Evolutionary conservation across 768 basidiomycete genomes (phyloP).

Genomic region (Udeniomyces megalosporus): DNA sequence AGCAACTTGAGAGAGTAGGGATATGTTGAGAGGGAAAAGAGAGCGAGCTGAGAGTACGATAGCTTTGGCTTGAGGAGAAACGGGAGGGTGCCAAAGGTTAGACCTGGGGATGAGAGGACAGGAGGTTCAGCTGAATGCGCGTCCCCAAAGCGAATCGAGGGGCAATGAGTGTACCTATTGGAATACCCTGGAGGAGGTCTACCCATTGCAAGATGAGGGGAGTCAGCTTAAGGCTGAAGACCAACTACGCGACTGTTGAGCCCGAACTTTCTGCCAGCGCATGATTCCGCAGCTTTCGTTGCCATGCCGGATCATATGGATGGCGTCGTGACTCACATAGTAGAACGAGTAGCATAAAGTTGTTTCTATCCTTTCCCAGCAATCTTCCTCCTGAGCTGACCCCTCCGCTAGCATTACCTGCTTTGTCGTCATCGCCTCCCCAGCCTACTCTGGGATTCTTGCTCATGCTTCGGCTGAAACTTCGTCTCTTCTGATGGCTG

Average conservation of each 20-base stretch:
- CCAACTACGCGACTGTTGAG: no score
- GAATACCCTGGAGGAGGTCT: conserved; percentile 62
- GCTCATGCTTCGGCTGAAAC: background rate
- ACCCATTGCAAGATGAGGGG: background rate
- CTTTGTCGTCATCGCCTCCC: no score
- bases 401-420: no score
- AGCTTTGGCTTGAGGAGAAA: conserved; percentile 89
- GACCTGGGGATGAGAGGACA: conserved; percentile 30
- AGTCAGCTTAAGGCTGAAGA: background rate
- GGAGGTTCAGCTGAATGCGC: background rate
- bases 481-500: background rate
- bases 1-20: conserved; percentile 83
- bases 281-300: background rate
- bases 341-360: conserved; percentile 67
- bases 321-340: conserved; percentile 78
- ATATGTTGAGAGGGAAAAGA: conserved; percentile 69
- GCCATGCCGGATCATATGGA: no score
- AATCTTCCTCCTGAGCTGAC: conserved; percentile 30
- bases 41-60: conserved; percentile 89
- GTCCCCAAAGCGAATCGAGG: background rate
- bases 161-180: conserved; percentile 40
- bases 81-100: conserved; percentile 89
- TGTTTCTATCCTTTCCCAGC: conserved; percentile 60
- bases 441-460: background rate
- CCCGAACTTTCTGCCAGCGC: background rate